Evolutionary conservation across 2,329 filamentous ascomycete species (phyloP), one percentile per base, ranked within the genome.

Genomic region (Botrytis elliptica): DNA sequence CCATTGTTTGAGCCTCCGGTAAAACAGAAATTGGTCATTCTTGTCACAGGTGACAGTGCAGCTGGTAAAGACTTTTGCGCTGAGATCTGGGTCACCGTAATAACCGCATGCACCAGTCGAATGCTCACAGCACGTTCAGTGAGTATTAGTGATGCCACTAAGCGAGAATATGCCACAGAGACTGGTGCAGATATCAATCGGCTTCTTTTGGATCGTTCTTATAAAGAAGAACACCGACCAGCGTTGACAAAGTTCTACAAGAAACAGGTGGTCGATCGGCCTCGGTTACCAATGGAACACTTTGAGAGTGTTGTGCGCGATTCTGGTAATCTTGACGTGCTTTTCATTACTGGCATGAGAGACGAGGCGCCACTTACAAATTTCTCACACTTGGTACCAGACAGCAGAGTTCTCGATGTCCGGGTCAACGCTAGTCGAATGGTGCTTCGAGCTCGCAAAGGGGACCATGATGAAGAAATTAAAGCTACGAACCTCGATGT

Each of bases 51-150:
- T 1, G 81, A 86, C 73, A 86, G 81, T 79, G 79, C 87, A 70
- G 86, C 83, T 16, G 89, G 90, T 12, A 92, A 91, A 77, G 89
- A 91, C 82, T 86, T 87, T 78, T 90, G 86, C 77, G 88, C 88
- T 22, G 75, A 80, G 1, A 64, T 87, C 65, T 91, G 88, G 88
- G 84, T 78, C 63, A 84, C 84, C 0, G 66, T 81, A 0, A 81
- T 90, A 75, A 78, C 29, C 16, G 74, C 33, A 55, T 69, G 57
- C 55, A 75, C 73, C 55, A 57, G 80, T 4, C 78, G 79, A 72
- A 75, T 71, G 64, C 73, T 86, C 70, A 82, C 65, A 36, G 84
- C 82, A n/a, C 84, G 83, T 49, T 81, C 78, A 36, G 82, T 84
- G 49, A 89, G 88, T 79, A 89, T 90, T 72, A 90, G 89, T 79